Evolutionary conservation across 495 filamentous ascomycete genomes (phyloP).

Genomic region (Pyrenopolyporus hunteri): DNA sequence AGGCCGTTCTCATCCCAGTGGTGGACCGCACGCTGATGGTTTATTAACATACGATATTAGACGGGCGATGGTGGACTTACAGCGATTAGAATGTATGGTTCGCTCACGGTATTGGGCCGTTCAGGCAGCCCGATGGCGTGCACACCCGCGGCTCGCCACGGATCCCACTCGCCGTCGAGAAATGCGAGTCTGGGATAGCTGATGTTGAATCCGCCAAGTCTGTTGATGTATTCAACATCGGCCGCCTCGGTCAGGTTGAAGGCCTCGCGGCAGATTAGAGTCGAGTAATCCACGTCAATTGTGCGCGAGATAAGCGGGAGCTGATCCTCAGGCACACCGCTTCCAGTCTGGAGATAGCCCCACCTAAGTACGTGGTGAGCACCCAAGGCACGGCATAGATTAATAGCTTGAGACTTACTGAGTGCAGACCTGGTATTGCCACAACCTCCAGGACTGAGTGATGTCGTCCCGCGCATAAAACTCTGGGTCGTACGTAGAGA

Average conservation of each 20-base stretch:
- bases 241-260: slow-evolving; percentile 68
- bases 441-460: slow-evolving; percentile 59
- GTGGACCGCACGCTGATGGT: slow-evolving; percentile 56
- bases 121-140: slow-evolving; percentile 58
- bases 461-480: slow-evolving; percentile 60
- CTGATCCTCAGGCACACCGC: slow-evolving; percentile 61
- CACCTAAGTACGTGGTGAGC: slow-evolving; percentile 56
- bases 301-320: slow-evolving; percentile 70
- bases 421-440: slow-evolving; percentile 63
- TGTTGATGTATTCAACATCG: slow-evolving; percentile 65
- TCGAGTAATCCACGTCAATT: slow-evolving; percentile 60
- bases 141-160: slow-evolving; percentile 71
- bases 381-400: neutral
- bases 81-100: slow-evolving; percentile 69
- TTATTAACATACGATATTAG: neutral
- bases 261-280: slow-evolving; percentile 59
- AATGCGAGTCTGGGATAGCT: slow-evolving; percentile 68
- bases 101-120: slow-evolving; percentile 58
- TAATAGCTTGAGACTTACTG: slow-evolving; percentile 42
- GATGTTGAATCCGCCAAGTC: slow-evolving; percentile 71
- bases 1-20: slow-evolving; percentile 78
- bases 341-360: slow-evolving; percentile 74
- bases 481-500: slow-evolving; percentile 54
- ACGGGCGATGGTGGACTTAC: slow-evolving; percentile 27
- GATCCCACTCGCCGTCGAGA: slow-evolving; percentile 71